These are phyloP conservation scores for Sporopachydermia quercuum DNA, from an alignment of 805 yeast species.

Conservation along the genomic window DNA sequence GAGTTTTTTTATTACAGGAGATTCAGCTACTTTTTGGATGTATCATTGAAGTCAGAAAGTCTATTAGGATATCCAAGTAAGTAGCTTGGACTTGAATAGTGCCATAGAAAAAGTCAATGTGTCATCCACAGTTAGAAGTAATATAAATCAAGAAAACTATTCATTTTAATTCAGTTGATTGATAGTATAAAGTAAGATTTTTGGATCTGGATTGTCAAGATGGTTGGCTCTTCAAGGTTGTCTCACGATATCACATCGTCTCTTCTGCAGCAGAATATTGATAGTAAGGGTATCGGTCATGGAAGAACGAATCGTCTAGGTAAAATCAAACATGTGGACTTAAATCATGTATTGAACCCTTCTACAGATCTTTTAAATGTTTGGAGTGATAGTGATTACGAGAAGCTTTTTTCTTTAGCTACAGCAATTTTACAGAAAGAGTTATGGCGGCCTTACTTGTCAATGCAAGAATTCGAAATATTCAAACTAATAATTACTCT, in stretches of 20 bases:
- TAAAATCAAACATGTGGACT: neutral
- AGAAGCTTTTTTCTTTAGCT: constrained; percentile 10
- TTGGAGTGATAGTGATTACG: constrained; percentile 8
- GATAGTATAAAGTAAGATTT: too few relatives aligned
- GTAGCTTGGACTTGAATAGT: too few relatives aligned
- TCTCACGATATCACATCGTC: neutral
- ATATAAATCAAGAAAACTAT: too few relatives aligned
- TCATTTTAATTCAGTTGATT: too few relatives aligned
- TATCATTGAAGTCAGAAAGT: too few relatives aligned
- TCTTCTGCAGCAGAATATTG: neutral
- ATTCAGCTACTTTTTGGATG: too few relatives aligned
- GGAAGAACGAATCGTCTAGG: neutral
- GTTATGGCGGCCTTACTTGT: constrained; percentile 21
- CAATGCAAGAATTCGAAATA: constrained; percentile 21
- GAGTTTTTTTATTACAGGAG: too few relatives aligned
- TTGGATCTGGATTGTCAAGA: too few relatives aligned
- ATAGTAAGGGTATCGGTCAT: neutral
- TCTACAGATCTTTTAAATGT: constrained; percentile 2
- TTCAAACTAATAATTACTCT: constrained; percentile 15
- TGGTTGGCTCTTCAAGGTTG: neutral
- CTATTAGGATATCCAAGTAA: too few relatives aligned
- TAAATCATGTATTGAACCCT: too few relatives aligned
- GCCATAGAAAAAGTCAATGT: too few relatives aligned
- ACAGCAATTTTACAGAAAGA: constrained; percentile 14
- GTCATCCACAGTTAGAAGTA: too few relatives aligned